Percentiles rank a stretch among this genome's conserved stretches.
phyloP scores from a whole-genome alignment of 1,284 basidiomycete genomes.

The Malassezia psittaci region DNA sequence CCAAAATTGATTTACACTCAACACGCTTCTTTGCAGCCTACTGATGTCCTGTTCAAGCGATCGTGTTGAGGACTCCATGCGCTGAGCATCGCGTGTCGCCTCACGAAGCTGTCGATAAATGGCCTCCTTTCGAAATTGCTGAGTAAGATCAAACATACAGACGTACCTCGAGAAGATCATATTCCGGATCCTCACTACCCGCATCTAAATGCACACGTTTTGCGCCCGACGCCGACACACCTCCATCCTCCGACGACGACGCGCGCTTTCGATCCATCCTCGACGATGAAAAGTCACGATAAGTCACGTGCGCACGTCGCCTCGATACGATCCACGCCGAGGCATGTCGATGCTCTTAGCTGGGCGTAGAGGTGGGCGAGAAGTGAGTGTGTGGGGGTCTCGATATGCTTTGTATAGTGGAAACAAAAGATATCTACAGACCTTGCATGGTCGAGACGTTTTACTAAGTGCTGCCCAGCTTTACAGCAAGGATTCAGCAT shows the following conservation, averaged over 20 bases:
- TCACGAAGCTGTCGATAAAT: slow-evolving; percentile 40
- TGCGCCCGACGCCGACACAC: neutral
- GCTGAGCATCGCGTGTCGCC: slow-evolving; percentile 23
- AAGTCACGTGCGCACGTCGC: neutral
- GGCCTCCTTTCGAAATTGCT: slow-evolving; percentile 41
- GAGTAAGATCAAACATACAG: slow-evolving; percentile 6
- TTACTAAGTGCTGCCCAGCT: neutral
- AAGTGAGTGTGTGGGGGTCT: too few species aligned
- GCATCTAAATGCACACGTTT: slow-evolving; percentile 19
- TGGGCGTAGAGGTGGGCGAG: neutral
- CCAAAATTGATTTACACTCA: slow-evolving; percentile 31
- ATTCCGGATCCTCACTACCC: slow-evolving; percentile 22
- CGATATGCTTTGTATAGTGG: too few species aligned
- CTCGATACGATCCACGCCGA: neutral
- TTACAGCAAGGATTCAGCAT: neutral
- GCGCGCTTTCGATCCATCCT: slow-evolving; percentile 31
- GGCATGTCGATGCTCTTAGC: neutral
- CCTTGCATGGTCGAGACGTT: neutral
- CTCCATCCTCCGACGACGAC: slow-evolving; percentile 7
- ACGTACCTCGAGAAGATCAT: slow-evolving; percentile 24
- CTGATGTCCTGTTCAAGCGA: slow-evolving; percentile 19
- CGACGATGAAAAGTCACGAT: slow-evolving; percentile 4
- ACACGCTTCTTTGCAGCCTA: slow-evolving; percentile 20
- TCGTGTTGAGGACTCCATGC: slow-evolving; percentile 13
- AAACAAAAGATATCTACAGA: neutral